Conservation (phyloP, 1,284 basidiomycete genomes). For the Melanopsichium pennsylvanicum region DNA sequence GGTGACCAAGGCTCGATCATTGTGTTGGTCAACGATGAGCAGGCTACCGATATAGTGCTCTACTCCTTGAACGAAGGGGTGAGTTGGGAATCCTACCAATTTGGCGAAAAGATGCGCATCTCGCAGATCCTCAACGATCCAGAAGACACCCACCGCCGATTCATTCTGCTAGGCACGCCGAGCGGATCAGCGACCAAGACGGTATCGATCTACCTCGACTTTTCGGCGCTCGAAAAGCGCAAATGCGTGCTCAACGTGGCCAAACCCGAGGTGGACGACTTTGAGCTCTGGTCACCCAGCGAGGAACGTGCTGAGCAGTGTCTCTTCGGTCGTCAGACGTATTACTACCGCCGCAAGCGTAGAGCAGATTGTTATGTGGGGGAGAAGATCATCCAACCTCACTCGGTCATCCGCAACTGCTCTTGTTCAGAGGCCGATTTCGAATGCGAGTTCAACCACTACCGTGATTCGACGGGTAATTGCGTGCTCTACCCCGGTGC, state of each 20-base stretch:
- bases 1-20: constrained; percentile 95
- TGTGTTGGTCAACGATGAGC: constrained; percentile 93
- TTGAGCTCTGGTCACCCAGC: constrained; percentile 64
- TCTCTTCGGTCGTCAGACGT: constrained; percentile 62
- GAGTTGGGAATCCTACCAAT: constrained; percentile 86
- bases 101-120: constrained; percentile 81
- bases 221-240: constrained; percentile 72
- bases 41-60: constrained; percentile 84
- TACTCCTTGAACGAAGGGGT: constrained; percentile 89
- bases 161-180: constrained; percentile 81
- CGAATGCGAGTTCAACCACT: constrained; percentile 65
- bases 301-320: constrained; percentile 60
- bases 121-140: constrained; percentile 85
- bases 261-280: constrained; percentile 56
- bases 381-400: constrained; percentile 51
- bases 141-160: constrained; percentile 86
- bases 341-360: constrained; percentile 61
- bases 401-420: constrained; percentile 50
- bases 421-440: constrained; percentile 61
- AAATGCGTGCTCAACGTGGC: constrained; percentile 55
- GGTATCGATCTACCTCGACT: constrained; percentile 87
- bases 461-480: constrained; percentile 45
- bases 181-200: constrained; percentile 69
- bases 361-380: constrained; percentile 62
- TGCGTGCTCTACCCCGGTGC: constrained; percentile 59